Percentiles rank a stretch among this genome's conserved stretches.
Conservation (phyloP, 1,139 yeast genomes). For the Debaryomycetaceae sp. region DNA sequence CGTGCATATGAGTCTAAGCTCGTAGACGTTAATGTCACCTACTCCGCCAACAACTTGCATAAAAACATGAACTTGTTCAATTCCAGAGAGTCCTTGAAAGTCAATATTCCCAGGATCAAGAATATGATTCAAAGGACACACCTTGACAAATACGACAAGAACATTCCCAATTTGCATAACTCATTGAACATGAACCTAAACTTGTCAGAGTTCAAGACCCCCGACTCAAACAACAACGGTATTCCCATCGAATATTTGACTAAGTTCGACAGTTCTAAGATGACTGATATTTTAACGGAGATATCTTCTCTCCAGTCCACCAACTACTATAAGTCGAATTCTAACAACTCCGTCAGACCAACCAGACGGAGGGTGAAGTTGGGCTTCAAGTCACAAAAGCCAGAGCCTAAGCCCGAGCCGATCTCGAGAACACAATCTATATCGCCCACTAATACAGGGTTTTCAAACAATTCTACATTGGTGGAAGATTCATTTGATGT, state of each 20-base stretch:
- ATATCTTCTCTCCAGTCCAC: conserved; percentile 48
- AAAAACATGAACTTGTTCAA: conserved; percentile 68
- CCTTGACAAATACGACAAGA: conserved; percentile 38
- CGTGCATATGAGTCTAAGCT: conserved; percentile 12
- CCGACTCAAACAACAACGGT: conserved; percentile 21
- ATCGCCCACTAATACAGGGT: not conserved
- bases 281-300: conserved; percentile 39
- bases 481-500: conserved; percentile 6
- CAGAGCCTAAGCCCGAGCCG: not conserved
- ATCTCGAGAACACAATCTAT: not conserved
- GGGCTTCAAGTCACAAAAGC: conserved; percentile 16
- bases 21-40: conserved; percentile 31
- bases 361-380: conserved; percentile 48
- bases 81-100: conserved; percentile 73
- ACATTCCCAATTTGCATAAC: conserved; percentile 37
- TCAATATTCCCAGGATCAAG: conserved; percentile 57
- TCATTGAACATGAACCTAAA: conserved; percentile 29
- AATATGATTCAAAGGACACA: conserved; percentile 56
- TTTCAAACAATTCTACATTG: conserved; percentile 9
- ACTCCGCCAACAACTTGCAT: conserved; percentile 63
- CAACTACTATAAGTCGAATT: conserved; percentile 30
- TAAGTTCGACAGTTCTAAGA: conserved; percentile 25
- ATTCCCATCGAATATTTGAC: conserved; percentile 37
- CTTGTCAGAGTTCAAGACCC: conserved; percentile 10
- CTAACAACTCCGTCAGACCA: conserved; percentile 33